phyloP scores from a whole-genome alignment of 139 green algal species.

The Zygnema cylindricum region DNA sequence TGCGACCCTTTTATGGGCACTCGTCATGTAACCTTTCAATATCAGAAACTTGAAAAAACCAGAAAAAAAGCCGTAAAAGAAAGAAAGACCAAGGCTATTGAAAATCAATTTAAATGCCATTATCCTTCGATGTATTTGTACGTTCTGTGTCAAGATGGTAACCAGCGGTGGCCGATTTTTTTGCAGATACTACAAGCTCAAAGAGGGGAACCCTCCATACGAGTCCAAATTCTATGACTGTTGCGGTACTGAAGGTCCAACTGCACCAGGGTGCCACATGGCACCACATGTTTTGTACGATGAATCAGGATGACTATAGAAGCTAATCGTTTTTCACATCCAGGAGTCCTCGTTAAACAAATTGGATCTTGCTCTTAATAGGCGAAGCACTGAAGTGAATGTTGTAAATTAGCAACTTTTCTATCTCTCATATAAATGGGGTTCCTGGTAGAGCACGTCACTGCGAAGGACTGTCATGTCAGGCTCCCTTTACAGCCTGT shows the following conservation, averaged over 20 bases:
- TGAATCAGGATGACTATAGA: slow-evolving; percentile 17
- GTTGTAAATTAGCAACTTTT: too few species aligned
- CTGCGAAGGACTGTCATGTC: background rate
- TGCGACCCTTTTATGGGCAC: too few species aligned
- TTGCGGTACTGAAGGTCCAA: slow-evolving; percentile 31
- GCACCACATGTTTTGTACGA: slow-evolving; percentile 32
- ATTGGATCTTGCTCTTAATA: too few species aligned
- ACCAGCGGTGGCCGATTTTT: background rate
- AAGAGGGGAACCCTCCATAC: slow-evolving; percentile 27
- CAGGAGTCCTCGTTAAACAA: too few species aligned
- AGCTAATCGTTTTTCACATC: too few species aligned
- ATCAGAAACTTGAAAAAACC: too few species aligned
- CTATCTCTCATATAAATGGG: too few species aligned
- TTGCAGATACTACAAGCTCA: slow-evolving; percentile 52
- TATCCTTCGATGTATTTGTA: background rate
- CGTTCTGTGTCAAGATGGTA: slow-evolving; percentile 6
- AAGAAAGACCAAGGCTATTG: background rate
- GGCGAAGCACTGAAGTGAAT: too few species aligned
- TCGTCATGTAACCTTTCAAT: too few species aligned
- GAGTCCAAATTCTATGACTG: slow-evolving; percentile 48
- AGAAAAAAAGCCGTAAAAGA: too few species aligned
- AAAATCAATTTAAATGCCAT: background rate
- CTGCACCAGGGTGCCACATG: slow-evolving; percentile 31
- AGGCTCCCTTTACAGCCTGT: slow-evolving; percentile 6
- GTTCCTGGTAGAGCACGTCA: background rate